phyloP scores from a whole-genome alignment of 1,284 basidiomycete species.

The Cutaneotrichosporon cutaneum region DNA sequence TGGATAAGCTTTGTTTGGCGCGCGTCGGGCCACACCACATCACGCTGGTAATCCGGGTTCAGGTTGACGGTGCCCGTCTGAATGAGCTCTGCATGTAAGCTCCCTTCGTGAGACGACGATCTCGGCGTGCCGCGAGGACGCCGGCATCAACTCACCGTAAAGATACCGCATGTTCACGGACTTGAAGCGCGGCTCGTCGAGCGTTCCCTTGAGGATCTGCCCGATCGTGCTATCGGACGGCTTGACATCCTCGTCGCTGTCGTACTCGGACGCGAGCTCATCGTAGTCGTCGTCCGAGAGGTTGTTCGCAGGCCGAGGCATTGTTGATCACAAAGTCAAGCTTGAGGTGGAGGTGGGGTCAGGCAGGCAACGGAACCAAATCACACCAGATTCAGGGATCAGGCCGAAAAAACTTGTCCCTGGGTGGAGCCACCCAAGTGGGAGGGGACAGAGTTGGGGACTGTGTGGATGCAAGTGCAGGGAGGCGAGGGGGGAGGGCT shows the following conservation, averaged over 20 bases:
- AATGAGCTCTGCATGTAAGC: constrained; percentile 34
- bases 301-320: background rate
- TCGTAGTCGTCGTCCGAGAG: constrained; percentile 30
- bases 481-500: too few species aligned
- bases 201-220: constrained; percentile 27
- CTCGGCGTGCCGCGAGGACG: too few species aligned
- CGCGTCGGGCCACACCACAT: constrained; percentile 45
- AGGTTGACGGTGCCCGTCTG: constrained; percentile 40
- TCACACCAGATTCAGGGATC: too few species aligned
- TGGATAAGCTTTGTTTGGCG: constrained; percentile 40
- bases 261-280: constrained; percentile 35
- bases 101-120: too few species aligned
- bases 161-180: constrained; percentile 30
- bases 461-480: too few species aligned
- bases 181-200: constrained; percentile 31
- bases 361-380: too few species aligned
- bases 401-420: background rate
- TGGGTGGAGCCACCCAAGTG: background rate
- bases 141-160: constrained; percentile 36
- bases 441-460: too few species aligned
- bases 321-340: background rate
- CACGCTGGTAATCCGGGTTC: constrained; percentile 47
- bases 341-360: too few species aligned
- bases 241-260: constrained; percentile 29
- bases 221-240: constrained; percentile 8